These are phyloP conservation scores for Delonix regia DNA, from an alignment of 306 rosid genomes.

Conservation along the genomic window DNA sequence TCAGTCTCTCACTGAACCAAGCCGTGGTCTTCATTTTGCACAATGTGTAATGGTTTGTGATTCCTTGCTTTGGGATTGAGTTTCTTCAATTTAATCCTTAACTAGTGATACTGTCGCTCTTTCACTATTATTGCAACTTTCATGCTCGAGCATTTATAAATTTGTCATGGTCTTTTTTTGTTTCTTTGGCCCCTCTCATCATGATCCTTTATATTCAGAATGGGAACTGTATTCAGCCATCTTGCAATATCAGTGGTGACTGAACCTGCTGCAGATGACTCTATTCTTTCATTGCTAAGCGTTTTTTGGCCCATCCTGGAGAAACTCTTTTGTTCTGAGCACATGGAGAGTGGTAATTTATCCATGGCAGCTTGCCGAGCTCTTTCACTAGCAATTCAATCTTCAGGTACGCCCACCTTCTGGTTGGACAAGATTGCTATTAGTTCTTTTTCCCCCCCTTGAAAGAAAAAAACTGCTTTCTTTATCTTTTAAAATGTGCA, in stretches of 20 bases:
- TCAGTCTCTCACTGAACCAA: not conserved
- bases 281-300: conserved; percentile 67
- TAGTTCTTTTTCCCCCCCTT: conserved; percentile 23
- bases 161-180: conserved; percentile 17
- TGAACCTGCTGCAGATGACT: conserved; percentile 72
- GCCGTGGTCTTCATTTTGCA: conserved; percentile 13
- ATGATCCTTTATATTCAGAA: conserved; percentile 57
- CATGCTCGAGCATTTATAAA: not conserved
- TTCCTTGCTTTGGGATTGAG: conserved; percentile 25
- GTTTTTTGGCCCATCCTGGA: conserved; percentile 93
- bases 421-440: conserved; percentile 23
- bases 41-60: not conserved
- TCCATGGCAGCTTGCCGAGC: conserved; percentile 93
- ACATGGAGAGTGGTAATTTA: conserved; percentile 88
- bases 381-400: conserved; percentile 87
- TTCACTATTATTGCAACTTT: conserved; percentile 6
- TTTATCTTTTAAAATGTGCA: conserved; percentile 44
- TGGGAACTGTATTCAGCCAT: conserved; percentile 93
- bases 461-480: not conserved
- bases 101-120: conserved; percentile 4
- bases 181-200: conserved; percentile 26
- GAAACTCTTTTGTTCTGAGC: conserved; percentile 78
- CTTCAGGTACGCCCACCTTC: conserved; percentile 67
- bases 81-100: not conserved
- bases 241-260: conserved; percentile 55